These are phyloP conservation scores for Leccinum subfulvum DNA, from an alignment of 1,284 basidiomycete species.

Conservation along the genomic window DNA sequence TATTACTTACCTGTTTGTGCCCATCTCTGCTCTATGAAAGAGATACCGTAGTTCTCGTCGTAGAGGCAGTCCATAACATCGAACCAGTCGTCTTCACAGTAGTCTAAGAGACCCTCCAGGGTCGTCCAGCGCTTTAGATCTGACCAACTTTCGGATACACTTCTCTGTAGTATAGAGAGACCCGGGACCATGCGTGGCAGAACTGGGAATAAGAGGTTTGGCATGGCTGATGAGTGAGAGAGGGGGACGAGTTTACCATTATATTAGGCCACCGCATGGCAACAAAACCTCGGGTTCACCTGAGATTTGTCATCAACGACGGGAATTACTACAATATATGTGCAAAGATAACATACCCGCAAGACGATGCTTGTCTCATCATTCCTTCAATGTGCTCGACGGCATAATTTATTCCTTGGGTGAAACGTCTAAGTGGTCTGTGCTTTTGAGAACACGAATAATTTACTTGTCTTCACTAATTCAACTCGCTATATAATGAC, in stretches of 20 bases:
- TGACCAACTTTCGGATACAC: neutral
- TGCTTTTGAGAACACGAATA: no score
- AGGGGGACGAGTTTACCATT: neutral
- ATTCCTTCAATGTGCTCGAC: no score
- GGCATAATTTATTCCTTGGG: no score
- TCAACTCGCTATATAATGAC: no score
- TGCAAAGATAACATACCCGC: no score
- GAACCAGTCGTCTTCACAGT: neutral
- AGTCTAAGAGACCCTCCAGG: neutral
- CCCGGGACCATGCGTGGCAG: neutral
- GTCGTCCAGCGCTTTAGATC: neutral
- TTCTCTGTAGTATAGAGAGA: neutral
- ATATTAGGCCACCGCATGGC: no score
- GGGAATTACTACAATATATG: no score
- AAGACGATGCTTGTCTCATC: no score
- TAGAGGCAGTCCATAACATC: neutral
- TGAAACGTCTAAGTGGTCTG: no score
- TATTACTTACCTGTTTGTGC: neutral
- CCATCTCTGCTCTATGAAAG: neutral
- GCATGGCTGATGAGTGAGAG: neutral
- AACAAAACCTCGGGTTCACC: no score
- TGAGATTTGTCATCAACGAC: no score
- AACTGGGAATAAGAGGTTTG: neutral
- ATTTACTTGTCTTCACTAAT: no score
- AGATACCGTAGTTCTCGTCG: neutral